These are phyloP conservation scores for Trichosporon ovoides DNA, from an alignment of 1,284 basidiomycete species.

Conservation along the genomic window DNA sequence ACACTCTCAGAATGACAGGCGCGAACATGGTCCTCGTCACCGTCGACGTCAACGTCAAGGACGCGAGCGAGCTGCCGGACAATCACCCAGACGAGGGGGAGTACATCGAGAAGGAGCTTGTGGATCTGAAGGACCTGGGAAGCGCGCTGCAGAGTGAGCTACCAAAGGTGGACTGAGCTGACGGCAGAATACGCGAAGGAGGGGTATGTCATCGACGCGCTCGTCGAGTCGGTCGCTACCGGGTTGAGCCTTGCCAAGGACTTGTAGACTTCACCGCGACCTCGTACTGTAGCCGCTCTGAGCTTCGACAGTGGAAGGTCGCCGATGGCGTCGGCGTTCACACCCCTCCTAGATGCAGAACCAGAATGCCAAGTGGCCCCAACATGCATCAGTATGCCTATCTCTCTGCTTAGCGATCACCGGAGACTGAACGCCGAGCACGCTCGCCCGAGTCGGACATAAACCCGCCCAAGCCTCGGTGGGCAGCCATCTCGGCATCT, in stretches of 20 bases:
- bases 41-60: neutral
- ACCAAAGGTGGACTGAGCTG: neutral
- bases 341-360: no score
- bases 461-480: no score
- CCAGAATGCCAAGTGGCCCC: no score
- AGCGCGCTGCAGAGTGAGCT: constrained; percentile 60
- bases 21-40: constrained; percentile 50
- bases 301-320: no score
- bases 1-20: constrained; percentile 46
- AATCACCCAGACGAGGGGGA: constrained; percentile 57
- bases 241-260: constrained; percentile 56
- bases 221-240: constrained; percentile 64
- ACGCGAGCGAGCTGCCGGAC: constrained; percentile 40
- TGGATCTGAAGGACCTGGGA: constrained; percentile 62
- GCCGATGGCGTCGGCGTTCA: no score
- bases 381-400: no score
- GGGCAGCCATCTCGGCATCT: neutral
- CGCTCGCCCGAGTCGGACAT: no score
- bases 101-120: constrained; percentile 67
- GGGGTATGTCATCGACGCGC: constrained; percentile 72
- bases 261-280: no score
- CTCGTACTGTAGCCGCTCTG: no score
- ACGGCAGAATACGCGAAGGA: constrained; percentile 61
- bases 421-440: no score
- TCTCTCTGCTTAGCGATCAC: no score